phyloP scores from a whole-genome alignment of 345 rosid genomes.

The Draba incana region DNA sequence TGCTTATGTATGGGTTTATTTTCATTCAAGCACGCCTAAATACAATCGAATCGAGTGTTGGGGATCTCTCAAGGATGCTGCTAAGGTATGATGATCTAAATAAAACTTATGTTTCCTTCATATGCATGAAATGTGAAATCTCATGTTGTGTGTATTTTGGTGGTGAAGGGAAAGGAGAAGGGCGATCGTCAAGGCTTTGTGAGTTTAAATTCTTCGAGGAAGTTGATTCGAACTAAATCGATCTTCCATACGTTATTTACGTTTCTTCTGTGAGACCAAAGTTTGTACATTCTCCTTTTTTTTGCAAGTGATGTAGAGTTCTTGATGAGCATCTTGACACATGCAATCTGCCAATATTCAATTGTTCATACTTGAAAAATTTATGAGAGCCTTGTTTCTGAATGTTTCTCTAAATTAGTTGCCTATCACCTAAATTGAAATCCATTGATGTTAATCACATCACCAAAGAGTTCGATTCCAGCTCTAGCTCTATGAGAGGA shows the following conservation, averaged over 20 bases:
- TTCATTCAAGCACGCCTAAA: slow-evolving; percentile 71
- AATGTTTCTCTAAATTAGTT: not conserved
- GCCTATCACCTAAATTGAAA: no score
- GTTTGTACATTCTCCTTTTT: slow-evolving; percentile 36
- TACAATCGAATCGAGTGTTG: slow-evolving; percentile 81
- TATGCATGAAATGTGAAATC: slow-evolving; percentile 17
- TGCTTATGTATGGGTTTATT: slow-evolving; percentile 76
- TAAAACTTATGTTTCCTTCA: not conserved
- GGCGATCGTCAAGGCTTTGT: slow-evolving; percentile 52
- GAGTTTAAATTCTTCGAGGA: slow-evolving; percentile 46
- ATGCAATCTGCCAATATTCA: slow-evolving; percentile 33
- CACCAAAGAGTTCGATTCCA: no score
- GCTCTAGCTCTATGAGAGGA: no score
- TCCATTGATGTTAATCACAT: no score
- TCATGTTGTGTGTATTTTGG: slow-evolving; percentile 8
- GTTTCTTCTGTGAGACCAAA: slow-evolving; percentile 64
- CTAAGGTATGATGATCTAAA: slow-evolving; percentile 47
- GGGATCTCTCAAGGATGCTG: slow-evolving; percentile 86
- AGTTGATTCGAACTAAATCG: slow-evolving; percentile 54
- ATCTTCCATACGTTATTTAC: slow-evolving; percentile 76
- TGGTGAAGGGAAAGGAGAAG: slow-evolving; percentile 53
- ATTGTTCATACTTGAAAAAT: slow-evolving; percentile 24
- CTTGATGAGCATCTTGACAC: slow-evolving; percentile 47
- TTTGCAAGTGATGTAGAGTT: slow-evolving; percentile 43
- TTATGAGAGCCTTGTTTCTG: slow-evolving; percentile 8